phyloP scores from a whole-genome alignment of 495 filamentous ascomycete species.

The Collariella sp. region DNA sequence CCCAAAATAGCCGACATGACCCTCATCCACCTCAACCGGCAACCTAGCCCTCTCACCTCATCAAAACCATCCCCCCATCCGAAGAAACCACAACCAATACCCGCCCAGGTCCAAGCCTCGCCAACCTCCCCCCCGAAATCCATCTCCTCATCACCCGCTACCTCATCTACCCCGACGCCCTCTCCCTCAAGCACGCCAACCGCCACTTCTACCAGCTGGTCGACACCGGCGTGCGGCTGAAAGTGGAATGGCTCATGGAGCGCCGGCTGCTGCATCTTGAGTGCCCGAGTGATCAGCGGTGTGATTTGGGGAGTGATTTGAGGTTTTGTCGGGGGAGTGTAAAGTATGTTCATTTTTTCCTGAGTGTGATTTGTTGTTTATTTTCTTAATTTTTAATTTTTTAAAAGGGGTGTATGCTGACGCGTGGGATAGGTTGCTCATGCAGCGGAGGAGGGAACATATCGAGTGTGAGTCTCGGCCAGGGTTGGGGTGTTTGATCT shows the following conservation, averaged over 20 bases:
- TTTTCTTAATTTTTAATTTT: background rate
- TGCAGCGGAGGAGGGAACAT: slow-evolving; percentile 46
- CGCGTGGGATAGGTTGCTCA: slow-evolving; percentile 32
- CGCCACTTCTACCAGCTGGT: slow-evolving; percentile 56
- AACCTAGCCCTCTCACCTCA: background rate
- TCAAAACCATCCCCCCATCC: background rate
- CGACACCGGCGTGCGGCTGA: slow-evolving; percentile 55
- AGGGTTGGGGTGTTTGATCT: slow-evolving; percentile 45
- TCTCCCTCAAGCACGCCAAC: slow-evolving; percentile 53
- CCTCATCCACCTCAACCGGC: background rate
- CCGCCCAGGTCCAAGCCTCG: background rate
- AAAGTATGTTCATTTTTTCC: slow-evolving; percentile 25
- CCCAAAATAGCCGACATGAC: background rate
- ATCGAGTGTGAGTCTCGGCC: slow-evolving; percentile 45
- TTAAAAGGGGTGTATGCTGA: background rate
- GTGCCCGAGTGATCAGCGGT: slow-evolving; percentile 41
- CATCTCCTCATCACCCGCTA: slow-evolving; percentile 45
- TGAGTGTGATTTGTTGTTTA: background rate
- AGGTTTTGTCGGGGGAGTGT: slow-evolving; percentile 46
- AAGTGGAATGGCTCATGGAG: slow-evolving; percentile 59
- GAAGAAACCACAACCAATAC: background rate
- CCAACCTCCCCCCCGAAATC: slow-evolving; percentile 51
- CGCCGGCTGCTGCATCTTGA: slow-evolving; percentile 45
- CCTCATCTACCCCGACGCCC: slow-evolving; percentile 51
- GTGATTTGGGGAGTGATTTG: slow-evolving; percentile 45